Percentiles rank a stretch among this genome's conserved stretches.
Conservation (phyloP, 1,139 yeast species). For the Meyerozyma carpophila region DNA sequence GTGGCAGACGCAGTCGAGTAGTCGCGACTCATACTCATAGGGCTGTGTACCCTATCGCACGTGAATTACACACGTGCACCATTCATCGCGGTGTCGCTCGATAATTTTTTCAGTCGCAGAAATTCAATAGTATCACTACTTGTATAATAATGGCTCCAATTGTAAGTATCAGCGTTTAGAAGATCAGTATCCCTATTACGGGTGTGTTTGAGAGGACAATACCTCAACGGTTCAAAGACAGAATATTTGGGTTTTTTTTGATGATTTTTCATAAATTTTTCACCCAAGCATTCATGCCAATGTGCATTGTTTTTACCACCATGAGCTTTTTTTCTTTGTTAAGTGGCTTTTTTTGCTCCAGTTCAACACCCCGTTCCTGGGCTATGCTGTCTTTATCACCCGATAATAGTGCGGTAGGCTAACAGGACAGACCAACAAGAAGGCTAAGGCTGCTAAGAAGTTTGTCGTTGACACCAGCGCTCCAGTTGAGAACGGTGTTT, state of each 20-base stretch:
- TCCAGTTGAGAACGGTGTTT: slow-evolving; percentile 96
- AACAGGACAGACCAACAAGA: slow-evolving; percentile 69
- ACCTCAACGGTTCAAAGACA: neutral
- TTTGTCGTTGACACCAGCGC: slow-evolving; percentile 96
- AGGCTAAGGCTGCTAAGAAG: slow-evolving; percentile 76
- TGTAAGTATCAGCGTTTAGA: slow-evolving; percentile 10
- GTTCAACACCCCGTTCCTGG: slow-evolving; percentile 32
- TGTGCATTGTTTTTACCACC: neutral
- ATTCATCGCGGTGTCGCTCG: neutral
- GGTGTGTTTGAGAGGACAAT: neutral
- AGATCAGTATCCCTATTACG: slow-evolving; percentile 1
- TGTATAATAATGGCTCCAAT: slow-evolving; percentile 13
- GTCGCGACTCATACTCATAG: neutral
- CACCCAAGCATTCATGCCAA: neutral
- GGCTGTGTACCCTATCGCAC: neutral
- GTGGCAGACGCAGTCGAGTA: neutral
- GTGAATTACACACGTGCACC: neutral
- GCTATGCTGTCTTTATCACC: slow-evolving; percentile 52
- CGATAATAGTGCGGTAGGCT: slow-evolving; percentile 58
- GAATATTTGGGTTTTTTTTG: neutral
- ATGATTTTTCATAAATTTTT: neutral
- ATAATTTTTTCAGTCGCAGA: neutral
- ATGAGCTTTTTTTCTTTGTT: neutral
- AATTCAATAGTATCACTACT: neutral
- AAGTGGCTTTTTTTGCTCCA: neutral